A percentile compares a stretch with the other conserved stretches of the same genome.
These are phyloP conservation scores for Colletotrichum echinochloae DNA, from an alignment of 2,329 filamentous ascomycete species.

Conservation along the genomic window DNA sequence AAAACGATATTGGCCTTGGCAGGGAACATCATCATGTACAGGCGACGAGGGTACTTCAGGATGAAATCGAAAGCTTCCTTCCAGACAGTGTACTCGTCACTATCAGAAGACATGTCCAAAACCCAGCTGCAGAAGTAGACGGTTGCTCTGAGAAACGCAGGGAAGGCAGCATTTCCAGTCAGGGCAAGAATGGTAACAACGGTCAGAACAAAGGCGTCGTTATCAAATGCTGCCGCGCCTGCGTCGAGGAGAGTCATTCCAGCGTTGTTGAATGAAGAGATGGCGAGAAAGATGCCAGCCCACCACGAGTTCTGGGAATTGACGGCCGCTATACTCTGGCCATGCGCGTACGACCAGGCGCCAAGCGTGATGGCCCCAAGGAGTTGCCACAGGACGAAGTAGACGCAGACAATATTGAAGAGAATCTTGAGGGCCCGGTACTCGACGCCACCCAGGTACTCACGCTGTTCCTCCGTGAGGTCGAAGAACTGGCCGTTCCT, in stretches of 20 bases:
- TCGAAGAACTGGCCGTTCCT: constrained; percentile 68
- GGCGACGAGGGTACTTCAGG: constrained; percentile 66
- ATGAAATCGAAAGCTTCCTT: constrained; percentile 67
- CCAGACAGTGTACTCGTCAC: constrained; percentile 53
- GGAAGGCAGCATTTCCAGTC: constrained; percentile 75
- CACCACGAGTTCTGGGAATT: constrained; percentile 76
- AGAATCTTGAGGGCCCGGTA: constrained; percentile 73
- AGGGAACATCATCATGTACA: constrained; percentile 75
- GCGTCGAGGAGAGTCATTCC: constrained; percentile 76
- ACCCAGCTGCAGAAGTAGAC: constrained; percentile 65
- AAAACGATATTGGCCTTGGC: constrained; percentile 74
- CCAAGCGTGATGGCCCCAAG: constrained; percentile 69
- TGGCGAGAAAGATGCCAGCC: constrained; percentile 75
- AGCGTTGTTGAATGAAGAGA: constrained; percentile 77
- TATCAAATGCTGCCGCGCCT: constrained; percentile 72
- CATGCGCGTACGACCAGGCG: constrained; percentile 68
- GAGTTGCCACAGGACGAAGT: constrained; percentile 70
- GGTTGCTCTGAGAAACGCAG: constrained; percentile 70
- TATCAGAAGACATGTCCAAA: constrained; percentile 53
- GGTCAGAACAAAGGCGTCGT: constrained; percentile 61
- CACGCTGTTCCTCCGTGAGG: constrained; percentile 52
- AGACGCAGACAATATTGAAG: constrained; percentile 69
- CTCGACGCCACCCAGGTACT: constrained; percentile 71
- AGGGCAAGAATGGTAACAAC: constrained; percentile 69
- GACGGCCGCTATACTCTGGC: constrained; percentile 57